A percentile compares a stretch with the other conserved stretches of the same genome.
Evolutionary conservation across 371 early-diverging fungal species (phyloP).

Genomic region (Mucor irregularis): DNA sequence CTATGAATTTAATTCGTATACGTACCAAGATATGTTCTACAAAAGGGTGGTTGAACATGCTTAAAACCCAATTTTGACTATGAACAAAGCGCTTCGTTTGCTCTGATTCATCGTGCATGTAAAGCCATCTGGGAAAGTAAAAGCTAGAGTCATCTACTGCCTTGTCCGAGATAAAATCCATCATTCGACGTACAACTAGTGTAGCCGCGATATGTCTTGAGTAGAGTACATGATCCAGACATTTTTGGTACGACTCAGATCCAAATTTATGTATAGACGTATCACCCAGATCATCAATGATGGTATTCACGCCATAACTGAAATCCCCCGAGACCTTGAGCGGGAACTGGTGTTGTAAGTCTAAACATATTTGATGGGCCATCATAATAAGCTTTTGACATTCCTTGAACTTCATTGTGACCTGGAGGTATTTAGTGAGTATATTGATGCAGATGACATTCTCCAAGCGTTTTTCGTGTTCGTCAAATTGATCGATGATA

Average conservation of each 20-base stretch:
- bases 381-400: not conserved
- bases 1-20: no score
- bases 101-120: constrained; percentile 4
- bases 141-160: not conserved
- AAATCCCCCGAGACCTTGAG: no score
- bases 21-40: constrained; percentile 1
- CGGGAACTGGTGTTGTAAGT: constrained; percentile 3
- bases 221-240: no score
- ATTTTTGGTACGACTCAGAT: no score
- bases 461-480: constrained; percentile 13
- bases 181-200: no score
- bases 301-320: no score
- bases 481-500: constrained; percentile 19
- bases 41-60: constrained; percentile 3
- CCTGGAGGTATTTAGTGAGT: constrained; percentile 5
- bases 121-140: not conserved
- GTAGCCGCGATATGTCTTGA: no score
- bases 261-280: no score
- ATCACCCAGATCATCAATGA: no score
- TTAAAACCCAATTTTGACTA: not conserved
- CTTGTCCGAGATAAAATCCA: not conserved
- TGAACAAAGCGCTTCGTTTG: not conserved
- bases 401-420: constrained; percentile 3
- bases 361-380: constrained; percentile 12
- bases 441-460: constrained; percentile 10